Base-by-base conservation (phyloP, 2,329 filamentous ascomycete species). In the Parascedosporium putredinis region DNA sequence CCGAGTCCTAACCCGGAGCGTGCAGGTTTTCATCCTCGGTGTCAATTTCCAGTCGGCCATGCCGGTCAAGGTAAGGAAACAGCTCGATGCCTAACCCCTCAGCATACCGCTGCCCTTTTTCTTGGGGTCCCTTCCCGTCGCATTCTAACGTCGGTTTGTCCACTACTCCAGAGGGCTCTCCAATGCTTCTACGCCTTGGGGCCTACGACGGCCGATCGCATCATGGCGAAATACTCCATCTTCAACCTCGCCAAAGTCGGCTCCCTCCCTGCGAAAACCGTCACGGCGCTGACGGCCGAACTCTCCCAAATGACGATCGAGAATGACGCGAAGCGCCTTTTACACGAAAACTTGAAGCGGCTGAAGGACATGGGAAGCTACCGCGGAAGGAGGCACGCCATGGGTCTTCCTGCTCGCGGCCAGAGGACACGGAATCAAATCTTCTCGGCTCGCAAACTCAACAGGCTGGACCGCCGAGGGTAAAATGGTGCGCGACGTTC, bases 231-330 rank as follows among this genome's bases (percentile, higher is more conserved):
- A 61, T 84, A 88, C 71, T 83, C 84, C 59, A 94, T 98, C 63
- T 87, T 95, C 70, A 83, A 88, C 25, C 83, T 79, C 51, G 86
- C 87, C 56, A 86, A 83, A 61, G 74, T 97, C 57, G 86, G 86
- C 63, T 75, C 80, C 6, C 70, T 98, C 18, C 75, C 80, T 42
- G 80, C 83, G 52, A 82, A 85, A 64, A 90, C 88, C 53, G 72
- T 95, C 57, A 83, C 88, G 48, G 84, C 86, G 49, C 74, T 98
- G 53, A 93, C 86, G 20, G 85, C 85, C 47, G 88, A 95, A 61
- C 74, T 98, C 36, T 87, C 88, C 14, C 83, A 82, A 50, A 90
- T 98, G 88, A 95, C 86, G 53, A 88, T 97, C 59, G 93, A 96
- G 67, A 95, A 86, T 65, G 90, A 97, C 60, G 75, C 94, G 55